Conservation (phyloP, 2,329 filamentous ascomycete species). For the Aspergillus sp. region DNA sequence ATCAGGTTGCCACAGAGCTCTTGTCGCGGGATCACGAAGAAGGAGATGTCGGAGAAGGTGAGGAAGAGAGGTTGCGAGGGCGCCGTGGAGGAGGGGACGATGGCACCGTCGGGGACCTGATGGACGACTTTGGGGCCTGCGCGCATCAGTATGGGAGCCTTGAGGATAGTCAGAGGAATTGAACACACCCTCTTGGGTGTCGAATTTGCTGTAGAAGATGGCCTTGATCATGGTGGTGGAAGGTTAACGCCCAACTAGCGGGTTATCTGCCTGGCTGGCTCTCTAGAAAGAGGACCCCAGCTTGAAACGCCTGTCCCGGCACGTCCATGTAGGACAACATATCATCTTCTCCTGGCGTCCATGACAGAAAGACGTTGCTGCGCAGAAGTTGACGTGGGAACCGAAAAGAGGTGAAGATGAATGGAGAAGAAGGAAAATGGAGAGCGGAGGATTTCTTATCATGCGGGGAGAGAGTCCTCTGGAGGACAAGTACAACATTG, state of each 20-base stretch:
- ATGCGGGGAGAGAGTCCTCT: too few species aligned
- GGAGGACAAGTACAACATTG: too few species aligned
- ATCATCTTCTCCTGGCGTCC: neutral
- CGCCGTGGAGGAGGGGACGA: constrained; percentile 41
- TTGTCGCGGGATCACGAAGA: constrained; percentile 90
- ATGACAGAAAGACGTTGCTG: neutral
- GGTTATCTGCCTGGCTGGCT: neutral
- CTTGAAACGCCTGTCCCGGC: neutral
- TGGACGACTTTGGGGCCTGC: constrained; percentile 55
- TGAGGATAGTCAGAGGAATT: neutral
- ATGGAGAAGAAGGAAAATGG: too few species aligned
- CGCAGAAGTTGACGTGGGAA: too few species aligned
- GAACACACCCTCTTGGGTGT: constrained; percentile 46
- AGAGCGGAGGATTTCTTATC: too few species aligned
- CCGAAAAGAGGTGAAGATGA: too few species aligned
- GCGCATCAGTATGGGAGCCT: neutral
- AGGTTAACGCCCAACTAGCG: neutral
- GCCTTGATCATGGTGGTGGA: constrained; percentile 49
- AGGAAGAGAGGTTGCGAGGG: constrained; percentile 57
- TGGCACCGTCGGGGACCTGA: constrained; percentile 55
- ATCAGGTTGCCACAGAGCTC: constrained; percentile 90
- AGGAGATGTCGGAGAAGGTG: constrained; percentile 75
- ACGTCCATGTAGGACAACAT: neutral
- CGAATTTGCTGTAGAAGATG: constrained; percentile 61
- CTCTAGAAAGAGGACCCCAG: neutral